Percentiles rank a stretch among this genome's conserved stretches.
phyloP scores from a whole-genome alignment of 805 yeast genomes.

The Wickerhamiella musiphila region DNA sequence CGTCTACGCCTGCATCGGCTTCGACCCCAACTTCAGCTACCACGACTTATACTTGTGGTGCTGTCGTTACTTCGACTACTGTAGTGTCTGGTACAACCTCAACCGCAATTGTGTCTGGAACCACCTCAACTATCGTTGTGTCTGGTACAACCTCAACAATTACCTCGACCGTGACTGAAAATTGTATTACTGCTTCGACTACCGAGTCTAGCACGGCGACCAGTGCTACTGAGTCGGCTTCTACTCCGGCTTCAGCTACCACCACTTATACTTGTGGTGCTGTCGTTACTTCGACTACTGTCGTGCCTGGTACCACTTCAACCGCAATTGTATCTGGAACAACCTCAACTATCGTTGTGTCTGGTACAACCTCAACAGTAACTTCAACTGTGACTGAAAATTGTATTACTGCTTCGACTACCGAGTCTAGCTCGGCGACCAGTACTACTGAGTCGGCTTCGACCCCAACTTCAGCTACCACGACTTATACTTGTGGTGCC shows the following conservation, averaged over 20 bases:
- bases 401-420: background rate
- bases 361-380: background rate
- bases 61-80: background rate
- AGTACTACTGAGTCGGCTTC: background rate
- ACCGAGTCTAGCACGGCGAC: background rate
- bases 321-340: background rate
- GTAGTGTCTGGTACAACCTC: too few species aligned
- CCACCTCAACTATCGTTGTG: background rate
- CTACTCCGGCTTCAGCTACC: too few species aligned
- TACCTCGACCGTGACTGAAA: background rate
- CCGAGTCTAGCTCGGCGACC: background rate
- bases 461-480: background rate
- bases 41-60: background rate
- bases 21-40: background rate
- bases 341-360: background rate
- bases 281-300: conserved; percentile 2
- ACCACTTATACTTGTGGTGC: conserved; percentile 7
- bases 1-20: background rate
- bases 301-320: background rate
- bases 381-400: background rate
- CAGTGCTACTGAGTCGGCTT: background rate
- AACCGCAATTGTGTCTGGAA: background rate
- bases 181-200: background rate
- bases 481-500: background rate
- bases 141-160: background rate